phyloP scores from a whole-genome alignment of 257 asterid species.

The Nicotiana paniculata region DNA sequence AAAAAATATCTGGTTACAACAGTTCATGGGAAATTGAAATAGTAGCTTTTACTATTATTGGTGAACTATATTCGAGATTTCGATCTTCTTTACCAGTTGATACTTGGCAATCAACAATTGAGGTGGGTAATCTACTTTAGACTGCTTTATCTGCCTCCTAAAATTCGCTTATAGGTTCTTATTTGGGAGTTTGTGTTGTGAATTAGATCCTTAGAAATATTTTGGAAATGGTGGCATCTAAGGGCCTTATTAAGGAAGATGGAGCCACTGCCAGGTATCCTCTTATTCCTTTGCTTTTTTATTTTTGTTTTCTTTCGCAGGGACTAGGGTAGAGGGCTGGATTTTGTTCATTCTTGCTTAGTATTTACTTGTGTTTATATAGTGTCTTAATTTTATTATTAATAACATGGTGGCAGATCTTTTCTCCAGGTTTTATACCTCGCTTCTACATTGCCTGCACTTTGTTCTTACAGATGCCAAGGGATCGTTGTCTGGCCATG shows the following conservation, averaged over 20 bases:
- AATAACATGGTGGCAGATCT: slow-evolving; percentile 21
- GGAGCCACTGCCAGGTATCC: slow-evolving; percentile 46
- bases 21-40: slow-evolving; percentile 46
- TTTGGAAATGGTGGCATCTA: slow-evolving; percentile 67
- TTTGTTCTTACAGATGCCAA: slow-evolving; percentile 65
- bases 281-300: slow-evolving; percentile 9
- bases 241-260: slow-evolving; percentile 49
- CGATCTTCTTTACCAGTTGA: slow-evolving; percentile 59
- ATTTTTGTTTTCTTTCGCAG: slow-evolving; percentile 7
- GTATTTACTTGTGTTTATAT: background rate
- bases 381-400: slow-evolving; percentile 16
- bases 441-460: slow-evolving; percentile 81
- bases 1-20: slow-evolving; percentile 22
- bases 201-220: slow-evolving; percentile 61
- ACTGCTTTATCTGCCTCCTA: slow-evolving; percentile 13
- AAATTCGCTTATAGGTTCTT: slow-evolving; percentile 2
- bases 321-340: background rate
- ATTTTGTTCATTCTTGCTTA: slow-evolving; percentile 2
- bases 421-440: slow-evolving; percentile 67
- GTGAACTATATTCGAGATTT: slow-evolving; percentile 61
- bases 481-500: slow-evolving; percentile 74
- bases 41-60: slow-evolving; percentile 56
- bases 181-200: slow-evolving; percentile 26
- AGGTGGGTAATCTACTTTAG: slow-evolving; percentile 40
- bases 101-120: slow-evolving; percentile 68